Evolutionary conservation across 805 yeast genomes (phyloP).

Genomic region (Metschnikowia koreensis): DNA sequence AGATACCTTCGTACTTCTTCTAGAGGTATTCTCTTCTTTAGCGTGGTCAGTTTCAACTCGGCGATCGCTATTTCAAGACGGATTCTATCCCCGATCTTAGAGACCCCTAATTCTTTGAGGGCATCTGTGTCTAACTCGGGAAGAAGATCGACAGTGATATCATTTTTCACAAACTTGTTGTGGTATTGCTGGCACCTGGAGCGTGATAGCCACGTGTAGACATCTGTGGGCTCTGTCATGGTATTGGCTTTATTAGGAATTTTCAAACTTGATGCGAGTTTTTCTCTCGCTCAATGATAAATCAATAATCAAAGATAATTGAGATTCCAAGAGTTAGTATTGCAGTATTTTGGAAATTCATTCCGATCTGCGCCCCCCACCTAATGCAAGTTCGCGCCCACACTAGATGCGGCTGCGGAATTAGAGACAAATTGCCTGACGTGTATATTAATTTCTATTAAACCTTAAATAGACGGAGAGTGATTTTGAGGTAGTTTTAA

Average conservation of each 20-base stretch:
- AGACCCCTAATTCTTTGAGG: slow-evolving; percentile 68
- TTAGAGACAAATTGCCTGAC: too few species aligned
- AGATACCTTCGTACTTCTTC: slow-evolving; percentile 11
- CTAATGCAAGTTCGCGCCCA: not conserved
- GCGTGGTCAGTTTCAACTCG: slow-evolving; percentile 30
- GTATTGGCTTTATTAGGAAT: not conserved
- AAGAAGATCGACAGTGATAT: slow-evolving; percentile 54
- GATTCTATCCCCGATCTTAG: slow-evolving; percentile 81
- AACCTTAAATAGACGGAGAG: too few species aligned
- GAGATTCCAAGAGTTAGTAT: too few species aligned
- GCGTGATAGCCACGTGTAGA: slow-evolving; percentile 37
- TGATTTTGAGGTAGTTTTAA: too few species aligned
- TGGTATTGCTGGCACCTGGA: slow-evolving; percentile 36
- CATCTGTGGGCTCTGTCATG: slow-evolving; percentile 21
- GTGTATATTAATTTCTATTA: not conserved
- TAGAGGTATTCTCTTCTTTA: slow-evolving; percentile 11
- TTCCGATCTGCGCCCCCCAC: not conserved
- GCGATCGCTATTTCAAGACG: slow-evolving; percentile 60
- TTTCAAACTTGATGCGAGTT: too few species aligned
- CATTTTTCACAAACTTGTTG: slow-evolving; percentile 43
- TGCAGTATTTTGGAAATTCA: not conserved
- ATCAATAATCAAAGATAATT: too few species aligned
- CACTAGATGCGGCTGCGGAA: not conserved
- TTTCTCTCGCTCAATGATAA: too few species aligned
- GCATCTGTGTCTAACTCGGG: slow-evolving; percentile 61